A percentile compares a stretch with the other conserved stretches of the same genome.
phyloP scores from a whole-genome alignment of 768 basidiomycete species.

The Pleurotus giganteus region DNA sequence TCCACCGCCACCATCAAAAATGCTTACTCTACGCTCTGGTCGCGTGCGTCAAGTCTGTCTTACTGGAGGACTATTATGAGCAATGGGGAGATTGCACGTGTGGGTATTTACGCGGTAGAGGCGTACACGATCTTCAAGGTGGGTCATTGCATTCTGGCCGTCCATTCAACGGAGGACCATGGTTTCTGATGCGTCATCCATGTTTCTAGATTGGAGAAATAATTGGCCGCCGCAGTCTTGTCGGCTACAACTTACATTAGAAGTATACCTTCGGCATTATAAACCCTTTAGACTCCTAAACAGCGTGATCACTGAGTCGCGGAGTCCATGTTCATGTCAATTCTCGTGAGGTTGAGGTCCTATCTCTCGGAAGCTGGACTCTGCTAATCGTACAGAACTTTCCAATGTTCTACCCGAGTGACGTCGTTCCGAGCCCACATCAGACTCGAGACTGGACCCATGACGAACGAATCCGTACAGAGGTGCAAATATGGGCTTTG shows the following conservation, averaged over 20 bases:
- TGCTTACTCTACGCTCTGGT: conserved; percentile 66
- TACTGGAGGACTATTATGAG: conserved; percentile 61
- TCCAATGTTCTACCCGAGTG: not conserved
- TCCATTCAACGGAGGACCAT: not conserved
- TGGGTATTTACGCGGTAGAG: conserved; percentile 78
- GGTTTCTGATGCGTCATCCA: not conserved
- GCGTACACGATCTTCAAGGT: conserved; percentile 92
- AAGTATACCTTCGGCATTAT: conserved; percentile 12
- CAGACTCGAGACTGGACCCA: not conserved
- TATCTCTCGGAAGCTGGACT: not conserved
- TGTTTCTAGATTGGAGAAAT: conserved; percentile 78
- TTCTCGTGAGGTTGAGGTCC: not conserved
- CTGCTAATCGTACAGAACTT: conserved; percentile 2
- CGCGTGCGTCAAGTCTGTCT: conserved; percentile 50
- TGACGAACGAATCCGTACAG: not conserved
- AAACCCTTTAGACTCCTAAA: conserved; percentile 2
- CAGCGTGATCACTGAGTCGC: not conserved
- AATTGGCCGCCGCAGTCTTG: conserved; percentile 71
- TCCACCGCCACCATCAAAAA: conserved; percentile 48
- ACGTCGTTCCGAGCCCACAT: not conserved
- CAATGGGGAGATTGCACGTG: conserved; percentile 64
- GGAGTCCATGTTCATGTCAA: not conserved
- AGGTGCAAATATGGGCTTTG: not conserved
- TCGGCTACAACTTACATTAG: conserved; percentile 75
- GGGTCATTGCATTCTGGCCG: conserved; percentile 25